These are phyloP conservation scores for Cadophora gregata DNA, from an alignment of 2,329 filamentous ascomycete genomes.

Conservation along the genomic window DNA sequence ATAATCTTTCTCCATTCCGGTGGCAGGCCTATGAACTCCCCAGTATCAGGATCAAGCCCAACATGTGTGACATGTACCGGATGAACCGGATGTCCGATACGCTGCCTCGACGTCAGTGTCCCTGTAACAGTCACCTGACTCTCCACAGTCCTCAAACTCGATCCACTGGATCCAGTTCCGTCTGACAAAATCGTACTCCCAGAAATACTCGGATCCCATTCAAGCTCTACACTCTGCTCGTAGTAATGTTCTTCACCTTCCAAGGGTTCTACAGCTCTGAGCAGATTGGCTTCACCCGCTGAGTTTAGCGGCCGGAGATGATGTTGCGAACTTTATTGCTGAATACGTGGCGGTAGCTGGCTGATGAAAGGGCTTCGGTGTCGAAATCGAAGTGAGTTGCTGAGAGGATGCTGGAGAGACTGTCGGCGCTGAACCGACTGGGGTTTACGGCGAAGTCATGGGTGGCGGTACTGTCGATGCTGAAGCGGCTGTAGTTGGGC, in stretches of 20 bases:
- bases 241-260: neutral
- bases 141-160: neutral
- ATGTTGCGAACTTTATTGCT: slow-evolving; percentile 4
- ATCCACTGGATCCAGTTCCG: neutral
- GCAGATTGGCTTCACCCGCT: slow-evolving; percentile 1
- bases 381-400: slow-evolving; percentile 14
- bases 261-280: neutral
- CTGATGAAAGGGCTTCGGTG: slow-evolving; percentile 1
- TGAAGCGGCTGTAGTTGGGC: slow-evolving; percentile 9
- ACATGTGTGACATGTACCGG: neutral
- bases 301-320: slow-evolving; percentile 8
- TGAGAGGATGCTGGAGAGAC: slow-evolving; percentile 5
- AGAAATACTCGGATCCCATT: slow-evolving; percentile 4
- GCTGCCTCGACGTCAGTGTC: neutral
- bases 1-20: slow-evolving; percentile 4
- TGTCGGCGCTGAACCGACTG: slow-evolving; percentile 7
- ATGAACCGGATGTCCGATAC: neutral
- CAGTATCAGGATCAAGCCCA: neutral
- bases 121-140: neutral
- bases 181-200: slow-evolving; percentile 2
- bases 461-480: slow-evolving; percentile 2
- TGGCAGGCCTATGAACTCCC: neutral
- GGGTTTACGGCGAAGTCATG: slow-evolving; percentile 5
- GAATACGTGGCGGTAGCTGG: slow-evolving; percentile 14
- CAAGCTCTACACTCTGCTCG: slow-evolving; percentile 5